Percentiles rank a stretch among this genome's conserved stretches.
Evolutionary conservation across 2,329 filamentous ascomycete genomes (phyloP).

Genomic region (Dactylellina drechsleri): DNA sequence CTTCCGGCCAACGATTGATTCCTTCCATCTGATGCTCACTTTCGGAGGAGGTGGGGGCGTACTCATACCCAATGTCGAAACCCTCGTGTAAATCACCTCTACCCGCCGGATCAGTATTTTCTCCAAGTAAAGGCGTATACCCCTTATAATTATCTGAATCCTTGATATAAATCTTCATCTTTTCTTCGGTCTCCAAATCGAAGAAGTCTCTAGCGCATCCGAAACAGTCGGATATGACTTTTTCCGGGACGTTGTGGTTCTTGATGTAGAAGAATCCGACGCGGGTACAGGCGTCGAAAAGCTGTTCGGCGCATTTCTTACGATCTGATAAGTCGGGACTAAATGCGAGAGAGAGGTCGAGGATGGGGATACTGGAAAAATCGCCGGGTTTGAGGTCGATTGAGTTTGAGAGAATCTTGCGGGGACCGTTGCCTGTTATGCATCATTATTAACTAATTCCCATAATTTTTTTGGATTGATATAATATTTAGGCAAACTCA

Average conservation of each 20-base stretch:
- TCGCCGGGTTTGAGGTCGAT: conserved; percentile 41
- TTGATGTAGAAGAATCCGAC: conserved; percentile 70
- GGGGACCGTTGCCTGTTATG: conserved; percentile 37
- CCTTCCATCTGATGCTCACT: conserved; percentile 54
- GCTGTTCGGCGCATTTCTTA: conserved; percentile 62
- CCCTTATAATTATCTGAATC: conserved; percentile 57
- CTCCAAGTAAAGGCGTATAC: conserved; percentile 56
- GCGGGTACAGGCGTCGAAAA: conserved; percentile 65
- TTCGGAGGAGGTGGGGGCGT: conserved; percentile 25
- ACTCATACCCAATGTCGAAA: conserved; percentile 56
- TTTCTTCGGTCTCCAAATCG: conserved; percentile 56
- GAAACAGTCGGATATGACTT: conserved; percentile 23
- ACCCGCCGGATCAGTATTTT: conserved; percentile 53
- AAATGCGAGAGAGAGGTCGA: conserved; percentile 65
- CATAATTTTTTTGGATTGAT: too few species aligned
- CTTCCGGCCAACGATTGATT: conserved; percentile 55
- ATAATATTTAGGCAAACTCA: too few species aligned
- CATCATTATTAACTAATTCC: not conserved
- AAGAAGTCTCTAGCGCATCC: conserved; percentile 55
- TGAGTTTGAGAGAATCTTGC: conserved; percentile 50
- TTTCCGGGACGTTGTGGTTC: conserved; percentile 59
- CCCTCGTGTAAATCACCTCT: conserved; percentile 58
- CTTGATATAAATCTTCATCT: conserved; percentile 58
- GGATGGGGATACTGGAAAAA: conserved; percentile 66
- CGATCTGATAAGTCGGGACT: conserved; percentile 61